Evolutionary conservation across 495 filamentous ascomycete genomes (phyloP), one percentile per base, ranked within the genome.

Genomic region (Penicillium pulvis): DNA sequence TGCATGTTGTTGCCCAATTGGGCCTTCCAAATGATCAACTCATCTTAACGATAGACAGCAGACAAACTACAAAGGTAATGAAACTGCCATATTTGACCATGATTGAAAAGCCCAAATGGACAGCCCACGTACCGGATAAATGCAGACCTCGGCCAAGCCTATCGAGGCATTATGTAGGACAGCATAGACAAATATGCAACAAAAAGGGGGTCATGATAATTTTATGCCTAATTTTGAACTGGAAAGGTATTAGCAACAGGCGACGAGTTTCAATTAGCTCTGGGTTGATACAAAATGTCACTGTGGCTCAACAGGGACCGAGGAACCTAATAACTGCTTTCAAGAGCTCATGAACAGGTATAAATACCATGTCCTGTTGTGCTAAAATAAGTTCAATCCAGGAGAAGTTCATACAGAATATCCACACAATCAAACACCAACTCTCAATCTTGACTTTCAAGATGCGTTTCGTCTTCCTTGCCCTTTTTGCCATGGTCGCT

Each of bases 401-500:
- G 1, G 11, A 36, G 12, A 1, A 0, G 9, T 36, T 9, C 24
- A 23, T 47, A 16, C 16, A 6, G 7, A 41, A 17, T 12, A 26
- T 23, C 17, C 10, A 47, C 44, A 19, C 44, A 39, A 5, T 2
- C 14, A 39, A 39, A 16, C 1, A 16, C 2, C 14, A 12, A 14
- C 12, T 17, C 39, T 41, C 39, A 41, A 41, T 16, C 44, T 47
- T 16, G 10, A 26, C 19, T 12, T n/a, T 19, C 51, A 53, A 26
- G 3, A 53, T 53, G 51, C 51, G 51, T 43, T 53, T 44, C 36
- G 31, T 42, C 16, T 7, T 53, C 8, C 36, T 53, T 28, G 51
- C 51, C 19, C 8, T 53, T 26, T 10, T 53, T 7, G 51, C 51
- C 20, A 41, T 43, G 17, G 23, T 44, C 26, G 12, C 36, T 3